Evolutionary conservation across 345 rosid genomes (phyloP).

Genomic region (Mallotus nudiflorus): DNA sequence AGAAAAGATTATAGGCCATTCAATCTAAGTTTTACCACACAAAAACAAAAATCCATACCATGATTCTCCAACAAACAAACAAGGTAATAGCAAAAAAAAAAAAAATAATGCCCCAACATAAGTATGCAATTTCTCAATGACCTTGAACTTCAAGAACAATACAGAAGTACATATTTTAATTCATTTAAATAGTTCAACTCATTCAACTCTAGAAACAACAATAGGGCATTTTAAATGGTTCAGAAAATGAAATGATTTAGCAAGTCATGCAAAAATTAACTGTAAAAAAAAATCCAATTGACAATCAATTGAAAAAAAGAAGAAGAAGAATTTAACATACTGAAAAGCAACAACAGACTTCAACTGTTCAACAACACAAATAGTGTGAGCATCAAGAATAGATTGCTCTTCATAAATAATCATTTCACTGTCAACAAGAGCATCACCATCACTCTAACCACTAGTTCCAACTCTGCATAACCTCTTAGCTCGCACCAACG

Average conservation of each 20-base stretch:
- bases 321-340: slow-evolving; percentile 41
- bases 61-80: neutral
- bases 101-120: neutral
- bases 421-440: slow-evolving; percentile 56
- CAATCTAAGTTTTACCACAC: neutral
- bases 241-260: no score
- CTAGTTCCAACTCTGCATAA: slow-evolving; percentile 74
- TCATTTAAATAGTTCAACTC: no score
- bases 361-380: slow-evolving; percentile 66
- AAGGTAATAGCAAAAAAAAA: neutral
- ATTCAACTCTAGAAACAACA: no score
- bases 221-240: no score
- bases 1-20: no score
- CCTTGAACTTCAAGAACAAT: neutral
- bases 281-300: no score
- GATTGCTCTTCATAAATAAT: slow-evolving; percentile 75
- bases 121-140: neutral
- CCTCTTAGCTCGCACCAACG: slow-evolving; percentile 79
- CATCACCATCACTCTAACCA: slow-evolving; percentile 38
- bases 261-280: no score
- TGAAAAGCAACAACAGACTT: slow-evolving; percentile 65
- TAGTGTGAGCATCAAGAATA: slow-evolving; percentile 63
- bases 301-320: no score
- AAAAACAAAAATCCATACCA: neutral
- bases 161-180: neutral